phyloP scores from a whole-genome alignment of 2,329 filamentous ascomycete genomes.

The Cercospora sesami region DNA sequence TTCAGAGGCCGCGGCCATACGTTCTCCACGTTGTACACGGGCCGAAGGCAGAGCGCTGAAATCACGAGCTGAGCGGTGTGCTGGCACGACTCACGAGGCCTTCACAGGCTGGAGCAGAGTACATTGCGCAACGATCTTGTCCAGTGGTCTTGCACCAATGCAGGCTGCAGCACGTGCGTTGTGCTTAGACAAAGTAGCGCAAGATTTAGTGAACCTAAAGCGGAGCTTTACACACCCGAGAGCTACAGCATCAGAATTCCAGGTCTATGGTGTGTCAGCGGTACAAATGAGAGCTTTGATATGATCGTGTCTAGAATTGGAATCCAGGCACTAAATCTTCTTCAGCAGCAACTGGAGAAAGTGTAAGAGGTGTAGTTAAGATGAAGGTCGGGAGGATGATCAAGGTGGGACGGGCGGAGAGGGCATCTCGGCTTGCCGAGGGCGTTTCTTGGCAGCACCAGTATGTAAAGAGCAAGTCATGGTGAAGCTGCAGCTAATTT shows the following conservation, averaged over 20 bases:
- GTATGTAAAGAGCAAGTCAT: not conserved
- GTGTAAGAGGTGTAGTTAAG: not conserved
- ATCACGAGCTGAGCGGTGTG: not conserved
- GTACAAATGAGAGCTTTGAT: not conserved
- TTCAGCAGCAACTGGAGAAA: not conserved
- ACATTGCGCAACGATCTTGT: not conserved
- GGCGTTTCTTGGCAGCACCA: not conserved
- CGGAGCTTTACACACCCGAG: not conserved
- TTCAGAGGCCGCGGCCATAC: not conserved
- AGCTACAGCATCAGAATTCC: not conserved
- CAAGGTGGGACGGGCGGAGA: not conserved
- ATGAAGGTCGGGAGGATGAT: not conserved
- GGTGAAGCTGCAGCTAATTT: not conserved
- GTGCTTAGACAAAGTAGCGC: not conserved
- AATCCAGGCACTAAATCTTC: not conserved
- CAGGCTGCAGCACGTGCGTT: not conserved
- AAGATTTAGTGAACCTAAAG: not conserved
- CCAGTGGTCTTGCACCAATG: not conserved
- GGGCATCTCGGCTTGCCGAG: not conserved
- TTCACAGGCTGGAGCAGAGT: not conserved
- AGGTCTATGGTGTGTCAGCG: not conserved
- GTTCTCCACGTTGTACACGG: not conserved
- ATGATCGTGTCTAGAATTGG: not conserved
- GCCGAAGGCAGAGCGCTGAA: not conserved
- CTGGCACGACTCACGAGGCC: not conserved